Base-by-base conservation (phyloP, 805 yeast species). In the Crinitomyces ghanaensis region DNA sequence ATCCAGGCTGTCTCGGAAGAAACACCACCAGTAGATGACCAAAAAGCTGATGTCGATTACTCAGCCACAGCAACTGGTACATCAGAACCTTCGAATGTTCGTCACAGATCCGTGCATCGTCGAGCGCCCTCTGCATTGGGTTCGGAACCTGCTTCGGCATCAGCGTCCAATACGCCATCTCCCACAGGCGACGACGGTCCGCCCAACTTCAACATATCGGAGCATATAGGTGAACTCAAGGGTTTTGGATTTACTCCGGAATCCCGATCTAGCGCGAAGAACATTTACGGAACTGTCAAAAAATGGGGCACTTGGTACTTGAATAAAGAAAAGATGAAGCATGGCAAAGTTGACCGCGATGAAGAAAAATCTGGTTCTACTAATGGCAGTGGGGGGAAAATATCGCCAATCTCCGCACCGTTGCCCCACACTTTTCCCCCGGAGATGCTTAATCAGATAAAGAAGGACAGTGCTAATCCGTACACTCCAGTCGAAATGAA, bases 351-450 rank as follows among this genome's bases (percentile, higher is more conserved):
- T n/a, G 24, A n/a, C 19, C 22, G n/a, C 17, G 7, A 11, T 7
- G 7, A 11, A 25, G 12, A 6, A 28, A 28, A 28, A n/a, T n/a
- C 19, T 15, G 13, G 16, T 14, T 12, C 12, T 8, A 15, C 27
- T 25, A 9, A 15, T 25, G 17, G 27, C 8, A 25, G 13, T n/a
- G 25, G 15, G 8, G 22, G 8, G 4, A 31, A 25, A 20, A 22
- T 9, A 8, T 19, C 23, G 22, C 39, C 36, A 9, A 31, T 26
- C 16, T 27, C 34, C n/a, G 53, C 53, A 5, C 53, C 53, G 4
- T 26, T 33, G 15, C 46, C 53, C 3, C 53, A 49, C 31, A 34
- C 40, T 12, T 49, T 49, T 35, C 53, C 53, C 7, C 53, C 53
- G 1, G 53, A 49, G 27, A 26, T 49, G 39, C 39, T 49, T 34